Conservation (phyloP, 169 alveolate species). For the Perkinsus marinus region DNA sequence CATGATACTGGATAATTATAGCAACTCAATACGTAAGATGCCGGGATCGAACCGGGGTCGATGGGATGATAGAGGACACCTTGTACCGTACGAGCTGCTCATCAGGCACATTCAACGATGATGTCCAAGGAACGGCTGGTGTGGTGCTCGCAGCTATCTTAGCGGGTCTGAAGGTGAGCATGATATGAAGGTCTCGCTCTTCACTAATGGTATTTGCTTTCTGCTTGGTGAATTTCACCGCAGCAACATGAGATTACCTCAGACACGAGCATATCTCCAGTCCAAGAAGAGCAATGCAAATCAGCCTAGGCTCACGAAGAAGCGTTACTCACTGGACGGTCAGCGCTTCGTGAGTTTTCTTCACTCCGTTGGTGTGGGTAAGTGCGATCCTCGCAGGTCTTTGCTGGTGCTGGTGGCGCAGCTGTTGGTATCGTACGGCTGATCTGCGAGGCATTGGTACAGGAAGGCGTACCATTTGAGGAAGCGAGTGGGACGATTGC, state of each 20-base stretch:
- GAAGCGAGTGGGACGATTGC: neutral
- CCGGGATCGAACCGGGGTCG: neutral
- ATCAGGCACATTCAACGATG: conserved; percentile 34
- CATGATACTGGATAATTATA: conserved; percentile 14
- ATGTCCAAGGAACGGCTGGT: conserved; percentile 40
- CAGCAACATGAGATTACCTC: too few relatives aligned
- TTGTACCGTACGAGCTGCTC: neutral
- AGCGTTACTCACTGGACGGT: neutral
- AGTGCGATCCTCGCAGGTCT: neutral
- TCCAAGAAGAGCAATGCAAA: neutral
- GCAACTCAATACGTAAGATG: neutral
- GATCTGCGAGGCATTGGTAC: conserved; percentile 19
- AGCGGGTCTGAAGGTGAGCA: conserved; percentile 11
- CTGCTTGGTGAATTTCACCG: too few relatives aligned
- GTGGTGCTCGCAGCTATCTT: conserved; percentile 25
- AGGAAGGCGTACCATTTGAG: conserved; percentile 13
- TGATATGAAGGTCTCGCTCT: too few relatives aligned
- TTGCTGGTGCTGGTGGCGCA: conserved; percentile 37
- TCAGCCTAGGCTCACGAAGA: neutral
- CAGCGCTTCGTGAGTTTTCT: neutral
- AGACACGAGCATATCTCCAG: neutral
- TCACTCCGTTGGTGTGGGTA: neutral
- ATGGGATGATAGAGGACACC: neutral
- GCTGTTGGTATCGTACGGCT: conserved; percentile 22
- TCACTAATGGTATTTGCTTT: too few relatives aligned